These are phyloP conservation scores for Boletus rubropictus DNA, from an alignment of 768 basidiomycete species.

Conservation along the genomic window DNA sequence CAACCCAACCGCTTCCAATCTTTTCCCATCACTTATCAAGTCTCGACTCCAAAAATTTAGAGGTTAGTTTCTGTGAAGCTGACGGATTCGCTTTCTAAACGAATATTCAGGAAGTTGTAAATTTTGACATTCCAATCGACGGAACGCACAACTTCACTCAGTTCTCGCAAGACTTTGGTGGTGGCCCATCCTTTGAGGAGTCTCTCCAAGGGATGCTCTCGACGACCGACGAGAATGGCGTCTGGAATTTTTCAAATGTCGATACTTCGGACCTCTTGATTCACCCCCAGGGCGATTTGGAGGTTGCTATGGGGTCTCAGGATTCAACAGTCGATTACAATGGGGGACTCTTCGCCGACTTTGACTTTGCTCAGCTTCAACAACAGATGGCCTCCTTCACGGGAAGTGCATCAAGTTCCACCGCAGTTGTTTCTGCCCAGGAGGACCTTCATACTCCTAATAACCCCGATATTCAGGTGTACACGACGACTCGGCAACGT, in stretches of 20 bases:
- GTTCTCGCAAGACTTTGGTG: background rate
- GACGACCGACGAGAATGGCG: slow-evolving; percentile 28
- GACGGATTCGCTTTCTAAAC: background rate
- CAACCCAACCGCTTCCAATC: slow-evolving; percentile 4
- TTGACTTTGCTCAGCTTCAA: slow-evolving; percentile 16
- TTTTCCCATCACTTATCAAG: slow-evolving; percentile 3
- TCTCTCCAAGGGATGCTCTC: slow-evolving; percentile 30
- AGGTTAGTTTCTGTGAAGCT: slow-evolving; percentile 7
- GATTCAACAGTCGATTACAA: slow-evolving; percentile 5
- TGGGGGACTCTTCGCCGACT: slow-evolving; percentile 18
- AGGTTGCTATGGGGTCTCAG: slow-evolving; percentile 25
- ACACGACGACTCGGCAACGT: slow-evolving; percentile 11
- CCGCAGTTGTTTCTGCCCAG: background rate
- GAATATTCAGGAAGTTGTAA: slow-evolving; percentile 8
- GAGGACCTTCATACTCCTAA: slow-evolving; percentile 15
- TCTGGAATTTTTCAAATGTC: slow-evolving; percentile 35
- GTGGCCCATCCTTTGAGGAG: slow-evolving; percentile 11
- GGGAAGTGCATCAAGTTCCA: slow-evolving; percentile 3
- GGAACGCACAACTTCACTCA: slow-evolving; percentile 6
- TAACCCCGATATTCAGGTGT: slow-evolving; percentile 11
- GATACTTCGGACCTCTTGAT: slow-evolving; percentile 27
- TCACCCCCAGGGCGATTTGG: slow-evolving; percentile 35
- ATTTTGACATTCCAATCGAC: slow-evolving; percentile 11
- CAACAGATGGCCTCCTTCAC: slow-evolving; percentile 3
- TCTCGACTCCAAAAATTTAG: slow-evolving; percentile 1